Evolutionary conservation across 768 basidiomycete genomes (phyloP), one percentile per base, ranked within the genome.

Genomic region (Boletellus ananas): DNA sequence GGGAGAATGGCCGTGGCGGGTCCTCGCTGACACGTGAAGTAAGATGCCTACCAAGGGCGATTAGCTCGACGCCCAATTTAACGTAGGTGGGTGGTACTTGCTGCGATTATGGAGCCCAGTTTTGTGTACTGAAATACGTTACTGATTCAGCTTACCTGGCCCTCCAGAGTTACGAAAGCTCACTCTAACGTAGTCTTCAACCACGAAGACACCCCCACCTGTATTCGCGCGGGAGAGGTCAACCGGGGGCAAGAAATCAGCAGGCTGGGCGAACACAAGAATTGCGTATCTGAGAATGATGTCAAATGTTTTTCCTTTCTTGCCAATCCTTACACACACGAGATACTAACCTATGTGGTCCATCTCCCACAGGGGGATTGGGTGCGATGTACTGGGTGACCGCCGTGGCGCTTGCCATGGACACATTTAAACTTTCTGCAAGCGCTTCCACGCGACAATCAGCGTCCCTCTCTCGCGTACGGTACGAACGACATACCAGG

Each of bases 311-410:
- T 7, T 13, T 10, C 2, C 3, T 13, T 17, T 10, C 16, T 25
- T 23, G 5, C 18, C 9, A 29, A 9, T 43, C 23, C 7, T 16
- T 10, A 12, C 29, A n/a, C 40, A 34, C 10, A 13, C n/a, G n/a
- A 39, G 25, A n/a, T n/a, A 56, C 50, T 65, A 49, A 84, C 85
- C 88, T 79, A 67, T 91, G 90, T 46, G 87, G 74, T 36, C 90
- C 88, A 50, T 79, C 81, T 27, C 87, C 86, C 23, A 73, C 63
- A 17, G 83, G 71, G 47, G 88, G 89, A 47, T 76, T 78, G 45
- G 89, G 89, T 14, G 87, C 85, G 43, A 81, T 81, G 60, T 90
- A 91, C 35, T 71, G 67, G 10, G 85, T 88, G 56, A 88, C 77
- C 33, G 63, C 68, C 20, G 70, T 72, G 5, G 72, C 78, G n/a